Percentiles rank a stretch among this genome's conserved stretches.
Conservation (phyloP, 1,284 basidiomycete genomes). For the Termitomyces sp. region DNA sequence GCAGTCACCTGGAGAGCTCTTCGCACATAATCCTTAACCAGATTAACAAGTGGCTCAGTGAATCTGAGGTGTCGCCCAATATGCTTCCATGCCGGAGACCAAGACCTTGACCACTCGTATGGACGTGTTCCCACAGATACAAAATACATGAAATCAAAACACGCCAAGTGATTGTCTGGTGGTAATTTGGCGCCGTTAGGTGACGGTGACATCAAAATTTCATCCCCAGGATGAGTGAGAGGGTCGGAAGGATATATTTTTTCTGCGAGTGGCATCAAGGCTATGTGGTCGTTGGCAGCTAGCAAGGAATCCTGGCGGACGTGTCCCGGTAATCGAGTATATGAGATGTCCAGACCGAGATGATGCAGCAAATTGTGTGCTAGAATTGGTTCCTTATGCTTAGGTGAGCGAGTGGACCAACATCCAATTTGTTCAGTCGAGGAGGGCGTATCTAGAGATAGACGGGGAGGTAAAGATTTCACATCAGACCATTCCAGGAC, state of each 20-base stretch:
- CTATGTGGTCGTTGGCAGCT: constrained; percentile 20
- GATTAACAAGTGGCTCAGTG: constrained; percentile 23
- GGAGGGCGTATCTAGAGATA: constrained; percentile 15
- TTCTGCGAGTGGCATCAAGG: constrained; percentile 26
- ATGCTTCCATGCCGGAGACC: constrained; percentile 41
- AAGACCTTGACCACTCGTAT: constrained; percentile 29
- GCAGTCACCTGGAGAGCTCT: constrained; percentile 18
- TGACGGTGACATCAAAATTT: constrained; percentile 20
- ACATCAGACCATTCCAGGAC: constrained; percentile 40
- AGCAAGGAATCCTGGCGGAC: constrained; percentile 18
- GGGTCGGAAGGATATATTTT: constrained; percentile 22
- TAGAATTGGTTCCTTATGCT: constrained; percentile 20
- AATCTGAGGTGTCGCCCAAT: constrained; percentile 42
- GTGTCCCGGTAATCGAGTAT: constrained; percentile 26
- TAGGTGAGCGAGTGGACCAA: constrained; percentile 31
- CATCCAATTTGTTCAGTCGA: constrained; percentile 33
- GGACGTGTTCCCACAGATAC: constrained; percentile 24
- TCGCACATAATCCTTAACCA: constrained; percentile 25
- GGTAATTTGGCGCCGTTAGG: constrained; percentile 23
- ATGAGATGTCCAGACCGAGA: constrained; percentile 29
- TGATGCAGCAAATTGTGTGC: constrained; percentile 22
- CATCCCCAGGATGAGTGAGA: constrained; percentile 10
- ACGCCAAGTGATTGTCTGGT: constrained; percentile 36
- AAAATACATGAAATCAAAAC: constrained; percentile 41
- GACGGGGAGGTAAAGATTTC: constrained; percentile 24